These are phyloP conservation scores for Cryomyces antarcticus DNA, from an alignment of 495 filamentous ascomycete species.

Conservation along the genomic window DNA sequence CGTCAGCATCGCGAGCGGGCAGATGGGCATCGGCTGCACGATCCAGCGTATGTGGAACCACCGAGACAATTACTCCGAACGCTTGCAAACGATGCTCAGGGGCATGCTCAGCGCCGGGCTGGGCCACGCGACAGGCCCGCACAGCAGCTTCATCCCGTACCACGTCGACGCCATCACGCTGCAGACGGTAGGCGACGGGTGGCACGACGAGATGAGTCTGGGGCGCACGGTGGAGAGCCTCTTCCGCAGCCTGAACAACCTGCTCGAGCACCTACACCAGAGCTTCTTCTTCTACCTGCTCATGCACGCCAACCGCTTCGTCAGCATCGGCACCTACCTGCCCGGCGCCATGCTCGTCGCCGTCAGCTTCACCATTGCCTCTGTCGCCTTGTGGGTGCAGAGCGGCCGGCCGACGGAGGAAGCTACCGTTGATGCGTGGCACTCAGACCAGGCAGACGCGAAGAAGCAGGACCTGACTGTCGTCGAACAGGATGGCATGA, in stretches of 20 bases:
- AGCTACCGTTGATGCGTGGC: not conserved
- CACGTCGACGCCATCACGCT: conserved; percentile 93
- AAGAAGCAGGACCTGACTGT: conserved; percentile 14
- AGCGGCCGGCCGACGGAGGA: conserved; percentile 33
- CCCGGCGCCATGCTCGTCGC: conserved; percentile 94
- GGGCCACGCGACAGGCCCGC: conserved; percentile 75
- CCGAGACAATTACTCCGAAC: conserved; percentile 57
- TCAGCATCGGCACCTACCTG: conserved; percentile 93
- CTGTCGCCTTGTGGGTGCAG: conserved; percentile 78
- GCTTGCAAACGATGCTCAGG: conserved; percentile 73
- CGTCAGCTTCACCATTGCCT: conserved; percentile 84
- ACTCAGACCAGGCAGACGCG: not conserved
- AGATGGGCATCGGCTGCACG: conserved; percentile 70
- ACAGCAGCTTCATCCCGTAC: conserved; percentile 92
- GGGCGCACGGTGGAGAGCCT: conserved; percentile 76
- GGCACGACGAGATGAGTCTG: conserved; percentile 93
- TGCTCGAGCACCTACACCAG: conserved; percentile 92
- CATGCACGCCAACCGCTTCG: conserved; percentile 75
- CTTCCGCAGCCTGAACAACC: conserved; percentile 82
- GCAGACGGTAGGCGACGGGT: conserved; percentile 71
- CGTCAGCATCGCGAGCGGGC: conserved; percentile 66
- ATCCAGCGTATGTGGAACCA: conserved; percentile 81
- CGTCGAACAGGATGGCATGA: conserved; percentile 13
- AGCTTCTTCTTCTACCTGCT: conserved; percentile 98
- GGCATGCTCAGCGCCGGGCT: conserved; percentile 86